phyloP scores from a whole-genome alignment of 2,329 filamentous ascomycete genomes.

The Peltaster fructicola region DNA sequence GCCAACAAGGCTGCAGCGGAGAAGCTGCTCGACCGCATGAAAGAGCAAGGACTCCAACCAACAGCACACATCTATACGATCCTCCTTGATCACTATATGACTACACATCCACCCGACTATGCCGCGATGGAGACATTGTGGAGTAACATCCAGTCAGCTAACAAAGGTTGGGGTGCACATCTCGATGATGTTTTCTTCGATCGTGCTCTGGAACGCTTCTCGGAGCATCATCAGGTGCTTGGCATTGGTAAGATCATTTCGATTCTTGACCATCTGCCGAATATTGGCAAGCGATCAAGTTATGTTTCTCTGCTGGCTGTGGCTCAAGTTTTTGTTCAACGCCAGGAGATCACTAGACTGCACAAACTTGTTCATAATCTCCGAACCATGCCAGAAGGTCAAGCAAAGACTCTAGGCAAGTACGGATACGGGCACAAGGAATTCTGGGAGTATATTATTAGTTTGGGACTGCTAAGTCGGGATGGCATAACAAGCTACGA shows the following conservation, averaged over 20 bases:
- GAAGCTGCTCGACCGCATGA: constrained; percentile 47
- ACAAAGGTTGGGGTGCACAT: constrained; percentile 5
- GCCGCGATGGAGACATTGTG: constrained; percentile 43
- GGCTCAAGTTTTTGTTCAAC: constrained; percentile 21
- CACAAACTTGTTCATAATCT: constrained; percentile 22
- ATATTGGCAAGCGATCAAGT: constrained; percentile 23
- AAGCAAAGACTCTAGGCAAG: constrained; percentile 8
- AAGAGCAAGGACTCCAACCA: constrained; percentile 31
- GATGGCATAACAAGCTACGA: constrained; percentile 6
- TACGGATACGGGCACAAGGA: constrained; percentile 10
- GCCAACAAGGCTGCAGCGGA: constrained; percentile 34
- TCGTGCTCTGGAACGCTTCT: constrained; percentile 50
- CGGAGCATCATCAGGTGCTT: constrained; percentile 25
- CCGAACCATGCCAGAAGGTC: constrained; percentile 15
- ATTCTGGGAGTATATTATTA: constrained; percentile 13
- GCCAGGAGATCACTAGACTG: constrained; percentile 19
- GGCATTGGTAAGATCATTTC: constrained; percentile 30
- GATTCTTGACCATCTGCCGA: constrained; percentile 23
- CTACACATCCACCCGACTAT: constrained; percentile 34
- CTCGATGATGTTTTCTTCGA: constrained; percentile 48
- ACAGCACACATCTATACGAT: constrained; percentile 57
- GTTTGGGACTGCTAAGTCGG: constrained; percentile 8
- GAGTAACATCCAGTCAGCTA: constrained; percentile 23
- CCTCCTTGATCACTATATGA: constrained; percentile 52
- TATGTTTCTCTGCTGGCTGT: constrained; percentile 24